Base-by-base conservation (phyloP, 139 green algal species). In the Chlamydomonas urium region DNA sequence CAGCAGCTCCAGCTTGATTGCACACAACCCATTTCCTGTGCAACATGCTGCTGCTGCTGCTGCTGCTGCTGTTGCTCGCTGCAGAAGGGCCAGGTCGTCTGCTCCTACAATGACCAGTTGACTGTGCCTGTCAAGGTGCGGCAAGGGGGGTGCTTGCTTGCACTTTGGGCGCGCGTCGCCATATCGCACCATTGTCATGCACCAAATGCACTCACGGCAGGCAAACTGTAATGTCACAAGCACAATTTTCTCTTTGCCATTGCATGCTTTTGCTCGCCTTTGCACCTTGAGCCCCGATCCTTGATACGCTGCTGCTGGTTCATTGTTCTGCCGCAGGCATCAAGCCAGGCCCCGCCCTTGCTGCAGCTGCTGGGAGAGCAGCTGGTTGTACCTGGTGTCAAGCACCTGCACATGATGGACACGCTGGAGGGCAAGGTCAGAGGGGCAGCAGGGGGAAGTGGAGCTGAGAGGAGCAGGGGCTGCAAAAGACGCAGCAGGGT, bases 381-480 rank as follows among this genome's bases (percentile, higher is more conserved):
- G 14, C 19, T 71, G n/a, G 31, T 62, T 37, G 28, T 71, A 26
- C 58, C 66, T 31, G 61, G 45, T n/a, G 38, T 33, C 0, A 26
- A 34, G 24, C 68, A 76, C 56, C 48, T 76, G n/a, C 76, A 75
- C 62, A 83, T 83, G 77, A 71, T 74, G 61, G 77, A 83, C 48
- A 38, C 74, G 2, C 53, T 83, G 38, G 77, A 83, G 2, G 57
- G 26, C 23, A 82, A 82, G 76, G 76, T 78, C n/a, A n/a, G n/a
- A n/a, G n/a, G n/a, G n/a, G n/a, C n/a, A n/a, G n/a, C n/a, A n/a
- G n/a, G n/a, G n/a, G n/a, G n/a, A n/a, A n/a, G n/a, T n/a, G n/a
- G n/a, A n/a, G n/a, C n/a, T n/a, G n/a, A n/a, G n/a, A n/a, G n/a
- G n/a, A n/a, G n/a, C n/a, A n/a, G n/a, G n/a, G n/a, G n/a, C n/a